Conservation (phyloP, 2,329 filamentous ascomycete genomes). For the Tetracladium maxilliforme region DNA sequence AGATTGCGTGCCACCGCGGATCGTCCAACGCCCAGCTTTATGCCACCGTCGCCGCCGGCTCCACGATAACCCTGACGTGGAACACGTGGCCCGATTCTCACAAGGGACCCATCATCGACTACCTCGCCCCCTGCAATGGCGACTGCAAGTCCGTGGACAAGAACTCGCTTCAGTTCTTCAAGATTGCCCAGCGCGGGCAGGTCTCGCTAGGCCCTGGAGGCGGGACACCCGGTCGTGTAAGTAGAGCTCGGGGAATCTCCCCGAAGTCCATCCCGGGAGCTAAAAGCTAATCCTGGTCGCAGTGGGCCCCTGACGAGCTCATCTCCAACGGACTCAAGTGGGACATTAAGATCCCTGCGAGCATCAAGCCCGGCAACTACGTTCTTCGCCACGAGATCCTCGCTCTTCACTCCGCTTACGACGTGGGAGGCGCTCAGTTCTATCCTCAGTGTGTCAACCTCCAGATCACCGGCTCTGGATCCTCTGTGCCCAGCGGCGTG, state of each 20-base stretch:
- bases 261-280: too few relatives aligned
- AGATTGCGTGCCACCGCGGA: constrained; percentile 33
- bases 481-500: constrained; percentile 17
- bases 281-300: too few relatives aligned
- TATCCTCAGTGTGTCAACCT: constrained; percentile 36
- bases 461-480: constrained; percentile 25
- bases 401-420: constrained; percentile 11
- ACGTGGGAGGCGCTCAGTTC: constrained; percentile 28
- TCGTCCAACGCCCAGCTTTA: constrained; percentile 22
- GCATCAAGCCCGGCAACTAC: constrained; percentile 29
- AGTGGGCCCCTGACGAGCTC: constrained; percentile 28
- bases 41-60: constrained; percentile 26
- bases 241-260: too few relatives aligned
- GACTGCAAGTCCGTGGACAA: constrained; percentile 23
- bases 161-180: constrained; percentile 23
- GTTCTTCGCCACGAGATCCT: constrained; percentile 34
- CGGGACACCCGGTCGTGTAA: too few relatives aligned
- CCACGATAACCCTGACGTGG: constrained; percentile 30
- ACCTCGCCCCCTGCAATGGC: constrained; percentile 16
- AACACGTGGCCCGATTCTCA: constrained; percentile 32
- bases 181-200: constrained; percentile 22
- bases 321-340: constrained; percentile 37
- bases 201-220: too few relatives aligned
- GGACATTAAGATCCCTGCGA: constrained; percentile 26
- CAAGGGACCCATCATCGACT: constrained; percentile 17